Conservation (phyloP, 2,329 filamentous ascomycete species). For the Pseudophaeomoniella oleicola region DNA sequence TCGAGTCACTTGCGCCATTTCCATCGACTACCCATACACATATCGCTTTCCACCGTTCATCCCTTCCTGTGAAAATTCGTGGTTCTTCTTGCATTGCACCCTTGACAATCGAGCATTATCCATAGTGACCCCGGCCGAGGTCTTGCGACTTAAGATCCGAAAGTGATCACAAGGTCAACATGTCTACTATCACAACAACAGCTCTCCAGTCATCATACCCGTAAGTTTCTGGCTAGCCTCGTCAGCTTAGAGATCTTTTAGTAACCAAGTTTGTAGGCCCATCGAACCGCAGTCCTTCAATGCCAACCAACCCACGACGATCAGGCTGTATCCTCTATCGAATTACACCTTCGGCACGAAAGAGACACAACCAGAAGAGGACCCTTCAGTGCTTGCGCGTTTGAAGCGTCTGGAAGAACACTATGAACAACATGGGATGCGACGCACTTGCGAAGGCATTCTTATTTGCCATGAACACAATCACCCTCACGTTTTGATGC, state of each 20-base stretch:
- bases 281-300: constrained; percentile 73
- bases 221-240: no score
- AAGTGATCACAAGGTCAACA: constrained; percentile 30
- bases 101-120: no score
- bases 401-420: constrained; percentile 93
- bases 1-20: no score
- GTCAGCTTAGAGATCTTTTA: constrained; percentile 4
- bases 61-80: no score
- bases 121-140: no score
- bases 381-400: constrained; percentile 84
- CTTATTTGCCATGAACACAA: constrained; percentile 98
- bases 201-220: constrained; percentile 64
- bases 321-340: constrained; percentile 83
- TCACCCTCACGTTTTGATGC: constrained; percentile 95
- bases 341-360: constrained; percentile 99
- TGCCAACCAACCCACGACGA: constrained; percentile 73
- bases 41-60: no score
- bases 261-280: constrained; percentile 43
- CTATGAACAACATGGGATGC: constrained; percentile 85
- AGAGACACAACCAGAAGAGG: constrained; percentile 94
- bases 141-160: no score
- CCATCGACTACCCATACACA: no score
- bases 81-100: no score
- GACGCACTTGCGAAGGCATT: constrained; percentile 90
- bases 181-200: constrained; percentile 73